Evolutionary conservation across 2,329 filamentous ascomycete species (phyloP).

Genomic region (Colletotrichum salicis): DNA sequence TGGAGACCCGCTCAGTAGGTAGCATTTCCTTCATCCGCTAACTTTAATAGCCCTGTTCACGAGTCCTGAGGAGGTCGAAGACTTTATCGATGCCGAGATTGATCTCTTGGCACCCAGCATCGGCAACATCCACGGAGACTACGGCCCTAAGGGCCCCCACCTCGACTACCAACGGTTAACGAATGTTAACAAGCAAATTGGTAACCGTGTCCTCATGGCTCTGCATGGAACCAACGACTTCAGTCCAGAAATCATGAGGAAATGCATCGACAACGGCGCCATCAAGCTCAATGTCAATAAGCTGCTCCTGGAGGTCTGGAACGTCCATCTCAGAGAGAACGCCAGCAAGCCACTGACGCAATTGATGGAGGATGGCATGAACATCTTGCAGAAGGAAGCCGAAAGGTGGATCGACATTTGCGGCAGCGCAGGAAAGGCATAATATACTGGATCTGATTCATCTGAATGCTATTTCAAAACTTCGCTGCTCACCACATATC

Average conservation of each 20-base stretch:
- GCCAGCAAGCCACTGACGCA: constrained; percentile 38
- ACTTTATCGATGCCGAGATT: constrained; percentile 78
- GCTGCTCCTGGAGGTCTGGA: constrained; percentile 22
- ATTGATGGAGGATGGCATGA: constrained; percentile 39
- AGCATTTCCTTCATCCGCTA: neutral
- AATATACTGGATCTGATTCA: too few species aligned
- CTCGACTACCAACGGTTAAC: constrained; percentile 67
- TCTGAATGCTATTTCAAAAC: too few species aligned
- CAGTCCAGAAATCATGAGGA: constrained; percentile 30
- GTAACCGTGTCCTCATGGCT: constrained; percentile 32
- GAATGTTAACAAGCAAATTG: constrained; percentile 46
- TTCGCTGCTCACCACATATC: too few species aligned
- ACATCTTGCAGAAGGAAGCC: constrained; percentile 37
- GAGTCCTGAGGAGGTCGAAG: constrained; percentile 74
- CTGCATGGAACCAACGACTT: constrained; percentile 41
- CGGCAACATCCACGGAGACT: constrained; percentile 80
- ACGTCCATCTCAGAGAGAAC: constrained; percentile 35
- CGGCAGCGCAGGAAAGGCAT: constrained; percentile 40
- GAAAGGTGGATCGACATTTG: constrained; percentile 41
- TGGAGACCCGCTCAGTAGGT: too few species aligned
- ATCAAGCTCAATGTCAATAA: constrained; percentile 38
- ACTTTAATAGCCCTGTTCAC: constrained; percentile 56
- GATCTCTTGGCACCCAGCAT: constrained; percentile 81
- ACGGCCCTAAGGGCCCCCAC: constrained; percentile 72
- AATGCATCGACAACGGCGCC: constrained; percentile 35